Base-by-base conservation (phyloP, 768 basidiomycete genomes). In the Candolleomyces efflorescens region DNA sequence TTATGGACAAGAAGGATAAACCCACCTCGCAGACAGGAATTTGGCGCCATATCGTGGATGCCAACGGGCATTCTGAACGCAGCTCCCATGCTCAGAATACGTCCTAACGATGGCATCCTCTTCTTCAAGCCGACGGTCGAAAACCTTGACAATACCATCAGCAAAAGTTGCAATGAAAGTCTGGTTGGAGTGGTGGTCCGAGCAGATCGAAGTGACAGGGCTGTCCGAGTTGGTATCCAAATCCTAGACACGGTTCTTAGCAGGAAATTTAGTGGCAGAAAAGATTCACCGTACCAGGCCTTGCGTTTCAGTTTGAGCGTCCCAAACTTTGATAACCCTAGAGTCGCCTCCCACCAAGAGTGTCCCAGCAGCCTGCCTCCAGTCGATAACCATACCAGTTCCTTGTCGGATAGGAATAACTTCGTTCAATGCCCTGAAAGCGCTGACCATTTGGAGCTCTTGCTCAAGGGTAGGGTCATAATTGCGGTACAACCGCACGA, bases 261-360 rank as follows among this genome's bases (percentile, higher is more conserved):
- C 22, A 20, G 18, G 17, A 18, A 20, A 22, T 15, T 7, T 5
- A 54, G 20, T 24, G 52, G 5, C 18, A 54, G 26, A 54, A 45
- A n/a, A 26, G 41, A 44, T 22, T 15, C 59, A 47, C 70, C 85
- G 61, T 64, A 94, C 92, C 74, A 88, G 68, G 45, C 87, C 75
- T 56, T 85, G 83, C 23, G 80, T 84, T 69, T 98, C 97, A 2
- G 90, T 89, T 62, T 92, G 87, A 9, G 94, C 96, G 68, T 99
- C 95, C 97, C 97, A 99, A 3, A 94, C 80, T 58, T 93, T 82
- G 60, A 99, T 89, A 39, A 87, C 85, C 57, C 86, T 84, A 38
- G 92, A 89, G 72, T 98, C 96, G 1, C 96, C 97, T 10, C 92
- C 92, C 24, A 93, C 85, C n/a, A 98, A 76, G 36, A 98, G 73